Evolutionary conservation across 257 asterid genomes (phyloP), one percentile per base, ranked within the genome.

Genomic region (Solanum piurae): DNA sequence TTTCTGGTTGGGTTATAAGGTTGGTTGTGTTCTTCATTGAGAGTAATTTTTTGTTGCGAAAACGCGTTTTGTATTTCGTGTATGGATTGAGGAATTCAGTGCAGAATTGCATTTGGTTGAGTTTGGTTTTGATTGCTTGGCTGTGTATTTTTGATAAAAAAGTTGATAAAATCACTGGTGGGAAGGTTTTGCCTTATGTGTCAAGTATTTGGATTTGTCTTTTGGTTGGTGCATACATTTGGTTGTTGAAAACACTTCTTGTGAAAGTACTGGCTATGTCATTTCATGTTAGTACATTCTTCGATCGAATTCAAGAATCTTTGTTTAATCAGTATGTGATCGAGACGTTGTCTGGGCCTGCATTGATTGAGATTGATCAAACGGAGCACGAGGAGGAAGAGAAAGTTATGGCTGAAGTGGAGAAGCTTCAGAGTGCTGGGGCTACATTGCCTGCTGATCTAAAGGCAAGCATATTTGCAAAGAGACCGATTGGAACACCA

Each of bases 261-360:
- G 98, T 96, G 37, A 96, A 96, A 94, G 98, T 95, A n/a, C 60
- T 96, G 13, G 99, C 99, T 7, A 94, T 96, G 13, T 93, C 96
- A 2, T 96, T 96, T 74, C 99, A 96, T 49, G 98, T 96, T 13
- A 95, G 92, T 83, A 93, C 98, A 1, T 96, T 94, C 83, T 95
- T 96, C 21, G 98, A 95, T 46, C 91, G 99, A 86, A 95, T 96
- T 85, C 98, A 93, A 34, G 99, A 94, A 64, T 88, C 97, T 9
- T 86, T 96, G 93, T 96, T 96, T 88, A 94, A 92, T 88, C 99
- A 96, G 12, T 96, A 94, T 76, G 96, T 94, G 42, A 94, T 95
- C 1, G 94, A 91, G 94, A 92, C 94, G 0, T 90, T 95, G 9
- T 94, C 98, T 0, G 98, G 97, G 49, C 95, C 96, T 0, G 96